Base-by-base conservation (phyloP, 2,329 filamentous ascomycete species). In the Claviceps digitariae region DNA sequence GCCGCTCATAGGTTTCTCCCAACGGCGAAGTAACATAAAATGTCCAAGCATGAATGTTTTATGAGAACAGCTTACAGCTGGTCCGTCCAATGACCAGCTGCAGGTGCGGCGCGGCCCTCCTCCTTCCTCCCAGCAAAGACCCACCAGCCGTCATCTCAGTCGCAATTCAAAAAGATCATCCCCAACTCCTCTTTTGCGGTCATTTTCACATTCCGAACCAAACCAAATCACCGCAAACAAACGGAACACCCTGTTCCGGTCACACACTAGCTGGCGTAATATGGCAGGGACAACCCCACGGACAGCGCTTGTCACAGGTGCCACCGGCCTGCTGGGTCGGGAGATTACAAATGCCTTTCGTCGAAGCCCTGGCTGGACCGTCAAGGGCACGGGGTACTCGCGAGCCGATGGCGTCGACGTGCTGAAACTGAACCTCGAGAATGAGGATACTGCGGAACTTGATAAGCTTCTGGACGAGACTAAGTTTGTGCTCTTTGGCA, bases 241-340 rank as follows among this genome's bases (percentile, higher is more conserved):
- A n/a, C 17, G 7, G 25, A 29, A 21, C 3, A 41, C 13, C 1
- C 15, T 29, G 15, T 6, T 13, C 17, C 13, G 20, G n/a, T 8
- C 5, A 29, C 27, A 48, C 20, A 23, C n/a, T 10, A 23, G 6
- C 21, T 15, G 21, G 5, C 13, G n/a, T 10, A 52, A 13, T 1
- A 54, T 54, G 53, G 1, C 53, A 12, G 27, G 40, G 1, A 41
- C 15, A 1, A 1, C 10, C 2, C 7, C 59, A 34, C 60, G 61
- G 15, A 83, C 76, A 27, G 88, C 79, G 10, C 74, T 95, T 27
- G 73, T 95, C 53, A 95, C 90, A 7, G 90, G 90, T 54, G 89
- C 88, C 40, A 91, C 86, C 21, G 90, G 90, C 52, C 76, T 95
- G 12, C 77, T 95, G 2, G 90, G 90, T 49, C 81, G 89, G 45